phyloP scores from a whole-genome alignment of 148 eudicot genomes.

The Amaranthus palmeri region DNA sequence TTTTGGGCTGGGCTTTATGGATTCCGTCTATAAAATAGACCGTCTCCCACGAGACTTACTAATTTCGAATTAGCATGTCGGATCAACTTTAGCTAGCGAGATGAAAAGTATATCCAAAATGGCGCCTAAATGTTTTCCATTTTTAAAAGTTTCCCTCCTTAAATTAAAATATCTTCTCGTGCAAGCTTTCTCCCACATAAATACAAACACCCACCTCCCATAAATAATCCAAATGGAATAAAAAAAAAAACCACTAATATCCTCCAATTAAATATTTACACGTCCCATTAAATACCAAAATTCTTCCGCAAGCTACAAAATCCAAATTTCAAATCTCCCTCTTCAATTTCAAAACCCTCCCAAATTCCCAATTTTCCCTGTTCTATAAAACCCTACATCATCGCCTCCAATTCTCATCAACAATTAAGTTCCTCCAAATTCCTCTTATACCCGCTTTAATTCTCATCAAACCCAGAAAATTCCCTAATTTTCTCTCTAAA shows the following conservation, averaged over 20 bases:
- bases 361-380: not conserved
- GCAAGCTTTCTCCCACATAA: not conserved
- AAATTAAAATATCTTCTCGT: not conserved
- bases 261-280: not conserved
- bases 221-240: too few relatives aligned
- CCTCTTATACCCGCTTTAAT: not conserved
- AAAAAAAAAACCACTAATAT: not conserved
- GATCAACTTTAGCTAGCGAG: too few relatives aligned
- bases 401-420: not conserved
- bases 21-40: too few relatives aligned
- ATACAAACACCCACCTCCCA: too few relatives aligned
- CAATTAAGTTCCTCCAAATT: too few relatives aligned
- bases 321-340: constrained; percentile 10
- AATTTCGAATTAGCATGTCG: too few relatives aligned
- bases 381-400: not conserved
- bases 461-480: not conserved
- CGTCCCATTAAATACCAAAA: not conserved
- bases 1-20: too few relatives aligned
- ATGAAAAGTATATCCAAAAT: too few relatives aligned
- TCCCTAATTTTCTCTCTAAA: not conserved
- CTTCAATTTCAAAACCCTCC: constrained; percentile 1
- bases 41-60: too few relatives aligned
- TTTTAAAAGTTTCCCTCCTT: not conserved
- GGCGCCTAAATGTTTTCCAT: too few relatives aligned
- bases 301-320: constrained; percentile 8